These are phyloP conservation scores for Crithidia thermophila DNA, from an alignment of 208 protist genomes.

Conservation along the genomic window DNA sequence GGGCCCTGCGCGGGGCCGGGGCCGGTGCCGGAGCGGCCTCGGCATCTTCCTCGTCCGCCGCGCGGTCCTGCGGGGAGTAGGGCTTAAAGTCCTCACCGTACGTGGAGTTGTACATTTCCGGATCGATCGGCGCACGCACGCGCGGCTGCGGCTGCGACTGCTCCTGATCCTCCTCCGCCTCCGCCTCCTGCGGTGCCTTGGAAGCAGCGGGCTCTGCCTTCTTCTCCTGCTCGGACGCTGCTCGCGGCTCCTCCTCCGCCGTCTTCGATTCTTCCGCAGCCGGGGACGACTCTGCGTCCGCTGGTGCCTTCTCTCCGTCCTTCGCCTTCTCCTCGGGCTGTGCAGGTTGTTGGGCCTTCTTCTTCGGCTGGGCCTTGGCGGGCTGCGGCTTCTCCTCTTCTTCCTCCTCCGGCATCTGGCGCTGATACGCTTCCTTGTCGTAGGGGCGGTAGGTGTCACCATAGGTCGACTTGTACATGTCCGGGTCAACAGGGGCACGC, in stretches of 20 bases:
- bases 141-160: neutral
- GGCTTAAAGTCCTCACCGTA: constrained; percentile 18
- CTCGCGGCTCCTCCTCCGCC: too few relatives aligned
- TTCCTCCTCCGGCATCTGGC: constrained; percentile 2
- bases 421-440: constrained; percentile 46
- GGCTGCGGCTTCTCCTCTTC: neutral
- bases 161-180: neutral
- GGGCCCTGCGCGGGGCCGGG: neutral
- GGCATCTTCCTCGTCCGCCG: constrained; percentile 3
- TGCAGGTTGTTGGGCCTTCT: too few relatives aligned
- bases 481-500: constrained; percentile 30
- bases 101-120: constrained; percentile 27
- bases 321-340: neutral
- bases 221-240: too few relatives aligned
- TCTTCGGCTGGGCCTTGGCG: too few relatives aligned
- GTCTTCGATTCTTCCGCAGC: too few relatives aligned
- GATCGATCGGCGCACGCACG: constrained; percentile 12
- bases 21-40: constrained; percentile 4
- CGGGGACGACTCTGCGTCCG: too few relatives aligned
- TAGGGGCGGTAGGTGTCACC: constrained; percentile 15
- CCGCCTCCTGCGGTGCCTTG: too few relatives aligned
- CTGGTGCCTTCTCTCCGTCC: constrained; percentile 14
- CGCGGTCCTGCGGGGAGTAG: neutral
- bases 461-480: constrained; percentile 51
- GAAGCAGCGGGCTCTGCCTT: too few relatives aligned